Conservation (phyloP, 2,329 filamentous ascomycete genomes). For the Rhynchosporium secalis region DNA sequence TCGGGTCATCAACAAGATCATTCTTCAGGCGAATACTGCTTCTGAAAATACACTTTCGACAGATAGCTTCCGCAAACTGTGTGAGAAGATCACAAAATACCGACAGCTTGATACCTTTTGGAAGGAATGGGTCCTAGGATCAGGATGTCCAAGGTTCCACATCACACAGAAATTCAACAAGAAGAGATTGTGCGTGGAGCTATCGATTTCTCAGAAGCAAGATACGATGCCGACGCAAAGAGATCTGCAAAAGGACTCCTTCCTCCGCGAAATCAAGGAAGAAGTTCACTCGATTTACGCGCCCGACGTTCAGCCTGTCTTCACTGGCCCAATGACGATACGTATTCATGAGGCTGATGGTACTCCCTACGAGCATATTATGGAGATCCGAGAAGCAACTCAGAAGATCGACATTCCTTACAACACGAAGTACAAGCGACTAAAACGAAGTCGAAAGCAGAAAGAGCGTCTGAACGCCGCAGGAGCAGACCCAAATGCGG, state of each 20-base stretch:
- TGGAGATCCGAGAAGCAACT: slow-evolving; percentile 85
- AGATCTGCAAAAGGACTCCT: slow-evolving; percentile 68
- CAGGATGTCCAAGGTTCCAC: slow-evolving; percentile 85
- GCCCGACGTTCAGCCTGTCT: slow-evolving; percentile 72
- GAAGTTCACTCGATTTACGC: slow-evolving; percentile 67
- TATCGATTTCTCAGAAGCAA: slow-evolving; percentile 77
- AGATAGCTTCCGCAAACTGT: slow-evolving; percentile 76
- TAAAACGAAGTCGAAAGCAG: slow-evolving; percentile 83
- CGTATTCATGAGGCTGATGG: slow-evolving; percentile 97
- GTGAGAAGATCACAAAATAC: slow-evolving; percentile 85
- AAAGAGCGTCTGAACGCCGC: slow-evolving; percentile 72
- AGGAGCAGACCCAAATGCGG: slow-evolving; percentile 60
- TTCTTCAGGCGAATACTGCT: slow-evolving; percentile 82
- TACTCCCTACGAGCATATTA: slow-evolving; percentile 96
- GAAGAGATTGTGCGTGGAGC: slow-evolving; percentile 92
- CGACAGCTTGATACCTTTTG: slow-evolving; percentile 83
- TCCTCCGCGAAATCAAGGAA: slow-evolving; percentile 84
- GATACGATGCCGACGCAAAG: slow-evolving; percentile 48
- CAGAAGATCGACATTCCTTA: slow-evolving; percentile 94
- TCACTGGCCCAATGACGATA: slow-evolving; percentile 96
- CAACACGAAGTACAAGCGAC: slow-evolving; percentile 97
- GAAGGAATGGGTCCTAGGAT: slow-evolving; percentile 85
- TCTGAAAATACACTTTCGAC: slow-evolving; percentile 67
- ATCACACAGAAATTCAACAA: slow-evolving; percentile 94
- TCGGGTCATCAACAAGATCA: slow-evolving; percentile 80